Evolutionary conservation across 345 rosid genomes (phyloP).

Genomic region (Eucalyptus microcorys): DNA sequence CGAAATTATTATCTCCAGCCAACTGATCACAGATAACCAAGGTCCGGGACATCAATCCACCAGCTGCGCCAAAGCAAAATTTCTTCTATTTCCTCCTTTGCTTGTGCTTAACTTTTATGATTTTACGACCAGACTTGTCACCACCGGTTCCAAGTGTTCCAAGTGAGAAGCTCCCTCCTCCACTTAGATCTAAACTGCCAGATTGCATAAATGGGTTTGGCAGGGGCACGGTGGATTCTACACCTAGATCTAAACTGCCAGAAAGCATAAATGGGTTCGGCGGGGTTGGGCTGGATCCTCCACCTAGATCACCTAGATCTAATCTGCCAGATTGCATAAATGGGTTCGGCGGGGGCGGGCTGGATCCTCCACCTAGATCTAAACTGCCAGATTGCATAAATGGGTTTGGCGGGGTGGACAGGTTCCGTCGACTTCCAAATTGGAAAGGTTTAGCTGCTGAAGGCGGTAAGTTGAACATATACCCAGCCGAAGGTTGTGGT

Average conservation of each 20-base stretch:
- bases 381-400: slow-evolving; percentile 56
- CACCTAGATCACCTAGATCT: slow-evolving; percentile 68
- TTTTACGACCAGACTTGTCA: slow-evolving; percentile 12
- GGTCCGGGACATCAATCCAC: background rate
- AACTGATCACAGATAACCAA: background rate
- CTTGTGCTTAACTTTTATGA: background rate
- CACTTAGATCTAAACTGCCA: slow-evolving; percentile 53
- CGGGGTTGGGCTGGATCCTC: background rate
- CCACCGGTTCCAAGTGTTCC: slow-evolving; percentile 71
- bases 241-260: slow-evolving; percentile 56
- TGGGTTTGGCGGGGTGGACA: slow-evolving; percentile 20
- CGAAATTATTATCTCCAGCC: background rate
- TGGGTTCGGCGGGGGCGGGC: background rate
- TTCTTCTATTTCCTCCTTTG: background rate
- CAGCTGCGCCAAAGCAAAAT: background rate
- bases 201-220: slow-evolving; percentile 43
- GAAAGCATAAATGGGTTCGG: slow-evolving; percentile 39
- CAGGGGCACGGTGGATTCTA: no score
- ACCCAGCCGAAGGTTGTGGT: slow-evolving; percentile 22
- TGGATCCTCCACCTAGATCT: slow-evolving; percentile 30
- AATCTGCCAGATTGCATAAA: slow-evolving; percentile 59
- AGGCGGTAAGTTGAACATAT: background rate
- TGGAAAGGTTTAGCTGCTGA: slow-evolving; percentile 32
- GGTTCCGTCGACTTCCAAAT: slow-evolving; percentile 51
- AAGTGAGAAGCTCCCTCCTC: slow-evolving; percentile 78